Evolutionary conservation across 352 stramenopile genomes (phyloP).

Genomic region (Globisporangium nagaii): DNA sequence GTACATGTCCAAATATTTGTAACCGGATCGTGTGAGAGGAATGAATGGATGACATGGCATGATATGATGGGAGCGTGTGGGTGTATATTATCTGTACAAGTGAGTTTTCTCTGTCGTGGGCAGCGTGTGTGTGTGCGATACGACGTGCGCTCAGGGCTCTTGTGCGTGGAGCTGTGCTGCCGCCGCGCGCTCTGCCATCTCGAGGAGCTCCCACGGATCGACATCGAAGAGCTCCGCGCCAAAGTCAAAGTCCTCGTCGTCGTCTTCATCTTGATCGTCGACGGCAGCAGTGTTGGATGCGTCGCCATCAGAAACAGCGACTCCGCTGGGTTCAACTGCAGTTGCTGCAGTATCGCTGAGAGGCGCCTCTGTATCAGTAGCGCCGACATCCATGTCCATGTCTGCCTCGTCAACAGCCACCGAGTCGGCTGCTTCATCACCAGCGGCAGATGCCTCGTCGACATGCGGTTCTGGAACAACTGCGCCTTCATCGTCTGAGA

Average conservation of each 20-base stretch:
- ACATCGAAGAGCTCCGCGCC: not conserved
- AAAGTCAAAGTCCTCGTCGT: conserved; percentile 5
- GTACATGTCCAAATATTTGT: conserved; percentile 96
- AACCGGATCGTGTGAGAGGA: not conserved
- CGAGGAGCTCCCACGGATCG: conserved; percentile 10
- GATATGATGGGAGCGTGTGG: too few relatives aligned
- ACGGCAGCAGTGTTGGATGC: not conserved
- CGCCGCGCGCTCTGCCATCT: conserved; percentile 6
- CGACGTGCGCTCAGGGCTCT: not conserved
- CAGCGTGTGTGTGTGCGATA: not conserved
- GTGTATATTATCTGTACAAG: conserved; percentile 8
- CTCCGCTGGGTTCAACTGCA: not conserved
- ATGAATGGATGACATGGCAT: not conserved
- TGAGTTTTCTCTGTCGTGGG: not conserved
- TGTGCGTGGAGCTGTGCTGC: not conserved
- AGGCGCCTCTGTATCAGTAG: too few relatives aligned
- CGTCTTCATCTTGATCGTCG: conserved; percentile 2
- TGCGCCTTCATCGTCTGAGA: not conserved
- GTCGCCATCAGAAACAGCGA: not conserved
- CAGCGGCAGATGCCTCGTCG: too few relatives aligned
- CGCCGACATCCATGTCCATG: not conserved
- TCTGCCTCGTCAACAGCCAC: too few relatives aligned
- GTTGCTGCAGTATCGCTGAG: too few relatives aligned
- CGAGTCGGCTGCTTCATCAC: too few relatives aligned
- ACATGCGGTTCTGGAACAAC: not conserved